phyloP scores from a whole-genome alignment of 1,284 basidiomycete species.

The Agaricales sp. region DNA sequence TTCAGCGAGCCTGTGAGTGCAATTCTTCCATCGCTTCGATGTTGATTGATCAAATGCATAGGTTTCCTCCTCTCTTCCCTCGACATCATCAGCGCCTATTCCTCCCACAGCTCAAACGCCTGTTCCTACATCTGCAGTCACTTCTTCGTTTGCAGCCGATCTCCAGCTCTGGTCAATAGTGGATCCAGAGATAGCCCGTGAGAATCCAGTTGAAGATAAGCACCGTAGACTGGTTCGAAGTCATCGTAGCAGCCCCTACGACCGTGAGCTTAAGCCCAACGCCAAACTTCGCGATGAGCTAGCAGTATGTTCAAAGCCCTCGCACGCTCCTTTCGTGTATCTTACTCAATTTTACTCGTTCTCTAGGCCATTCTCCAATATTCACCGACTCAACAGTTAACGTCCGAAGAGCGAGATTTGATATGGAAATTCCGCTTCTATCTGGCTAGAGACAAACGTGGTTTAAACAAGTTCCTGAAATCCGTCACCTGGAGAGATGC shows the following conservation, averaged over 20 bases:
- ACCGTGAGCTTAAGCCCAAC: constrained; percentile 93
- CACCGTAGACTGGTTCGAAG: constrained; percentile 91
- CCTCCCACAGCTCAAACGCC: constrained; percentile 28
- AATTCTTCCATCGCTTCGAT: constrained; percentile 11
- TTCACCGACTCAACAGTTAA: constrained; percentile 82
- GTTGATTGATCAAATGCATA: constrained; percentile 12
- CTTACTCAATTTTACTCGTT: constrained; percentile 3
- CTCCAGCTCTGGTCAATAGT: constrained; percentile 79
- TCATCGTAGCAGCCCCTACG: constrained; percentile 90
- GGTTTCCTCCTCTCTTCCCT: constrained; percentile 20
- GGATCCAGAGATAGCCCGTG: constrained; percentile 83
- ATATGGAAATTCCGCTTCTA: constrained; percentile 99
- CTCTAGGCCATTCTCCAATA: constrained; percentile 81
- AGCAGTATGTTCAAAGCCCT: constrained; percentile 42
- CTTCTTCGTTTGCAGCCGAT: constrained; percentile 44
- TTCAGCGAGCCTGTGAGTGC: constrained; percentile 76
- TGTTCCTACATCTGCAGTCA: constrained; percentile 31
- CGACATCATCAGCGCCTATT: constrained; percentile 12
- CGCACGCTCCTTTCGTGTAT: constrained; percentile 1
- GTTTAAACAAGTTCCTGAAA: constrained; percentile 95
- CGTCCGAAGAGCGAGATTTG: constrained; percentile 88
- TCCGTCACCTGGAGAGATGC: constrained; percentile 96
- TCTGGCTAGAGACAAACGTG: constrained; percentile 80
- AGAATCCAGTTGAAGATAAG: constrained; percentile 97
- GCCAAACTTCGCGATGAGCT: constrained; percentile 92